A percentile compares a stretch with the other conserved stretches of the same genome.
Evolutionary conservation across 352 stramenopile species (phyloP).

Genomic region (Phytophthora sansomeana): DNA sequence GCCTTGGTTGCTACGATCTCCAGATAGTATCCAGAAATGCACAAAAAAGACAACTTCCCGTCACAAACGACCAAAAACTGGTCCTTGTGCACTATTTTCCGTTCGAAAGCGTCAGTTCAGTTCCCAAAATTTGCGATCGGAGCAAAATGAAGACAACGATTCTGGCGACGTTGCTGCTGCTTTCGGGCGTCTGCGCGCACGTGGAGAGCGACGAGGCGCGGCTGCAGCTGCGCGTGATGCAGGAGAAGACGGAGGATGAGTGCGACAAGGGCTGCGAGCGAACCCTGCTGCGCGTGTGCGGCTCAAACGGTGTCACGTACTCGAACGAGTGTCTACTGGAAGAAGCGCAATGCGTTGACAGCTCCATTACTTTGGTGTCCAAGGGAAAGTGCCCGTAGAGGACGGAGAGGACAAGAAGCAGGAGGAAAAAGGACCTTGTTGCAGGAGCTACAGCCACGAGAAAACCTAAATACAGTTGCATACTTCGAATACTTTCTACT

Average conservation of each 20-base stretch:
- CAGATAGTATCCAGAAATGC: not conserved
- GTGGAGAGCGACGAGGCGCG: conserved; percentile 17
- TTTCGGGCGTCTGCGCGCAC: conserved; percentile 10
- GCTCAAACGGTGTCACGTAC: conserved; percentile 64
- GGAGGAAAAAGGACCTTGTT: no score
- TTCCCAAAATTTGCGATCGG: not conserved
- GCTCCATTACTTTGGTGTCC: conserved; percentile 28
- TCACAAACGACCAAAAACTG: not conserved
- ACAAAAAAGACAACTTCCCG: not conserved
- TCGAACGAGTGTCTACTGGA: conserved; percentile 63
- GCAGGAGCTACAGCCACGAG: no score
- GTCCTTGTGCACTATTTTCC: not conserved
- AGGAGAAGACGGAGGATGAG: conserved; percentile 7
- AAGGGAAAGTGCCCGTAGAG: conserved; percentile 44
- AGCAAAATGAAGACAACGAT: conserved; percentile 19
- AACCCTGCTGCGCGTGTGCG: conserved; percentile 62
- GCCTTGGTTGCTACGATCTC: conserved; percentile 30
- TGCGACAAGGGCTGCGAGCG: conserved; percentile 52
- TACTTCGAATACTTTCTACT: no score
- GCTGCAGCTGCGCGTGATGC: conserved; percentile 5
- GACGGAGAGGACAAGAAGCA: no score
- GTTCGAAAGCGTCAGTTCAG: not conserved
- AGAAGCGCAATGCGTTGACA: conserved; percentile 48
- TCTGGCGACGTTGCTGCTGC: conserved; percentile 13
- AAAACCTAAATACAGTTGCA: no score